Conservation (phyloP, 495 filamentous ascomycete genomes). For the Penicillium taxi region DNA sequence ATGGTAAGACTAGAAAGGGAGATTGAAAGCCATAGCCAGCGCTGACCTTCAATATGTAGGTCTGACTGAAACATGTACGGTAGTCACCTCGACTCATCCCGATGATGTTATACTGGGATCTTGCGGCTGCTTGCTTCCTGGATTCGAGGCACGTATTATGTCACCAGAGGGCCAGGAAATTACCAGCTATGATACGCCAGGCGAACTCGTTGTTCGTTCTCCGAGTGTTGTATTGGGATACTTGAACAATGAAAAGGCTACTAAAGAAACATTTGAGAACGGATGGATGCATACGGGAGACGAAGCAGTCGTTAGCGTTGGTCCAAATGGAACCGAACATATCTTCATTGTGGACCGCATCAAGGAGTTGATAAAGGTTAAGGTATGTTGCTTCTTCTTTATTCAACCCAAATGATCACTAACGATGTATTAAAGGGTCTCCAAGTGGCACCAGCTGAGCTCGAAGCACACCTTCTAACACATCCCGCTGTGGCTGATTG, state of each 20-base stretch:
- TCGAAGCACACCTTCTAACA: conserved; percentile 80
- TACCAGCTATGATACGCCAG: conserved; percentile 64
- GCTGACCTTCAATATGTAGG: conserved; percentile 37
- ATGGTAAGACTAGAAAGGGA: conserved; percentile 46
- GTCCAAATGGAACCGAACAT: conserved; percentile 63
- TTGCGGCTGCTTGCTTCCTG: conserved; percentile 64
- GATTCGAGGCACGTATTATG: conserved; percentile 59
- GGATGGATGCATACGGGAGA: conserved; percentile 84
- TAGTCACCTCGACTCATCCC: conserved; percentile 57
- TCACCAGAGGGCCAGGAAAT: conserved; percentile 69
- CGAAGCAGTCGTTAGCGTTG: conserved; percentile 61
- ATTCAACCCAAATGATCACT: background rate
- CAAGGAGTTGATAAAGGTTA: conserved; percentile 92
- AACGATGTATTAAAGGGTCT: conserved; percentile 47
- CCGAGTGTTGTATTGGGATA: conserved; percentile 79
- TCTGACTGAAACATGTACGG: conserved; percentile 74
- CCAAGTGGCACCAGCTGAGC: conserved; percentile 87
- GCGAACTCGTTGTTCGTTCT: conserved; percentile 69
- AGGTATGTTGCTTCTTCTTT: conserved; percentile 44
- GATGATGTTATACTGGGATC: conserved; percentile 65
- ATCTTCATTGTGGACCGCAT: conserved; percentile 79
- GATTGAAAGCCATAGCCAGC: background rate
- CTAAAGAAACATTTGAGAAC: conserved; percentile 68
- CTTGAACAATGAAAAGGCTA: conserved; percentile 76
- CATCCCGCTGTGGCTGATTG: conserved; percentile 77